Percentiles rank a stretch among this genome's conserved stretches.
Evolutionary conservation across 352 stramenopile species (phyloP).

Genomic region (Phytophthora megakarya): DNA sequence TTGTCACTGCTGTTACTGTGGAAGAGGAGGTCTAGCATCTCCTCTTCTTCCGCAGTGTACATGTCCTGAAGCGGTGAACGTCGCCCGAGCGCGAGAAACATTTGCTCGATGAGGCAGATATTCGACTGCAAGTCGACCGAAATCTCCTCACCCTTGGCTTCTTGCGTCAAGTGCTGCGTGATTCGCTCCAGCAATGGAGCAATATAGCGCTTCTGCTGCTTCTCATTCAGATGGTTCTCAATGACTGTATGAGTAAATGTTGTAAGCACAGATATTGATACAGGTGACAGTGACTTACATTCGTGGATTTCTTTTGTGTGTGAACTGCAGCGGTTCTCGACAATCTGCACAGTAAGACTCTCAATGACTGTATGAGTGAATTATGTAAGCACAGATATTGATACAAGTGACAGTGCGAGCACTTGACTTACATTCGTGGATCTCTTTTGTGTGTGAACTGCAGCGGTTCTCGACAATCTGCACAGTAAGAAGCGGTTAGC

Average conservation of each 20-base stretch:
- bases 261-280: not conserved
- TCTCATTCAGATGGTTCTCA: constrained; percentile 41
- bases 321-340: constrained; percentile 56
- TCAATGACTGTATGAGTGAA: constrained; percentile 31
- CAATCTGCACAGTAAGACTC: constrained; percentile 38
- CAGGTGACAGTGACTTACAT: constrained; percentile 35
- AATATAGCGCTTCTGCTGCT: constrained; percentile 44
- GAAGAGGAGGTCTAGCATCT: constrained; percentile 68
- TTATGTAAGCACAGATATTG: not conserved
- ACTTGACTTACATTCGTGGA: constrained; percentile 65
- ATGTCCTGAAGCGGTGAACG: constrained; percentile 72
- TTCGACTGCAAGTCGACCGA: constrained; percentile 71
- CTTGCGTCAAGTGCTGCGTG: constrained; percentile 38
- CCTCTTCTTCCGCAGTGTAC: constrained; percentile 79
- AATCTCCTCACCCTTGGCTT: constrained; percentile 44
- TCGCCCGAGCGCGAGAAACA: constrained; percentile 58
- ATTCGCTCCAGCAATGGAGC: constrained; percentile 48
- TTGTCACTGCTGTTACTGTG: constrained; percentile 33
- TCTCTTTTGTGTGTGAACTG: constrained; percentile 53
- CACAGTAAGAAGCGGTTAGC: not conserved
- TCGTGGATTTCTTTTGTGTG: constrained; percentile 60
- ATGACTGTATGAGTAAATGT: constrained; percentile 29
- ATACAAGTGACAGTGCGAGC: not conserved
- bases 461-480: constrained; percentile 41
- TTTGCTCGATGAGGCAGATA: constrained; percentile 70